Percentiles rank a stretch among this genome's conserved stretches.
Evolutionary conservation across 305 asterid genomes (phyloP).

Genomic region (Solanum chacoense): DNA sequence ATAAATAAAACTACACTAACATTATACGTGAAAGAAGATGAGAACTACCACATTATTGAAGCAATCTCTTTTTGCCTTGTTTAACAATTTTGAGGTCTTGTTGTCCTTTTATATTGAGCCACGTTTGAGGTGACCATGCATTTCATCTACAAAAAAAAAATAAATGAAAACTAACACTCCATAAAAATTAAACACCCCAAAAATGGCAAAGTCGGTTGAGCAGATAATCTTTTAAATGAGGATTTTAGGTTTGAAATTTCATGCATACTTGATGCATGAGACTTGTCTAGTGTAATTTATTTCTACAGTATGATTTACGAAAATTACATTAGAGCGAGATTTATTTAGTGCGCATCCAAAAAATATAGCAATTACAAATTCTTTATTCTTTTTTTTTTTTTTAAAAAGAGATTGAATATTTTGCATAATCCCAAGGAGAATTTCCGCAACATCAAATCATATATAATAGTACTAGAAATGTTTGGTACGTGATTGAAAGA

Average conservation of each 20-base stretch:
- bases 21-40: neutral
- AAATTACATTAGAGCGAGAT: neutral
- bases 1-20: neutral
- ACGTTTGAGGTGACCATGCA: neutral
- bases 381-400: accelerated
- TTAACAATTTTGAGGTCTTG: neutral
- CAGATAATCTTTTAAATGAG: neutral
- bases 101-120: neutral
- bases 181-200: neutral
- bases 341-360: neutral
- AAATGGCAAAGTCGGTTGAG: neutral
- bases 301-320: accelerated
- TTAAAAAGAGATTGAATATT: neutral
- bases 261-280: neutral
- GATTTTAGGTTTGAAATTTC: neutral
- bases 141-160: neutral
- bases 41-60: neutral
- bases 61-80: neutral
- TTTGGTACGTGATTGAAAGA: neutral
- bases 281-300: neutral
- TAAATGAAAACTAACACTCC: neutral
- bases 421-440: neutral
- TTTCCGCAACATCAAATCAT: neutral
- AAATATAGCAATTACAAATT: neutral
- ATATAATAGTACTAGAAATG: neutral